Evolutionary conservation across 2,329 filamentous ascomycete species (phyloP).

Genomic region (Hyphodiscus sp.): DNA sequence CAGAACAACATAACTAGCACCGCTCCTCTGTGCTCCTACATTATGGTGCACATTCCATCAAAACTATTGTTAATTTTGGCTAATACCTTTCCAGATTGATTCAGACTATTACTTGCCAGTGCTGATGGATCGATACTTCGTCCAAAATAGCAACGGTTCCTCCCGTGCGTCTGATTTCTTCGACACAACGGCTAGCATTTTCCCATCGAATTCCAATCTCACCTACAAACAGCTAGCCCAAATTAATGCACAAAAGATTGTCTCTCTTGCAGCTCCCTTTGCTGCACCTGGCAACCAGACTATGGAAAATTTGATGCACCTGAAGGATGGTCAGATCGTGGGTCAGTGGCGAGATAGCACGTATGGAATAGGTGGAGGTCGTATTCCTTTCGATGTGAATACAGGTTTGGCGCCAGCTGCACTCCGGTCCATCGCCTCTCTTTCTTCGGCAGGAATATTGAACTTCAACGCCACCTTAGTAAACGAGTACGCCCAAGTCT

Average conservation of each 20-base stretch:
- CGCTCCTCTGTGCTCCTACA: slow-evolving; percentile 49
- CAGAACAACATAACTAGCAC: slow-evolving; percentile 46
- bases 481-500: slow-evolving; percentile 47
- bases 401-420: slow-evolving; percentile 56
- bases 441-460: slow-evolving; percentile 37
- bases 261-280: slow-evolving; percentile 49
- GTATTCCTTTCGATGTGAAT: slow-evolving; percentile 61
- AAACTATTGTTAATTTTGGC: not conserved
- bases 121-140: slow-evolving; percentile 52
- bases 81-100: slow-evolving; percentile 39
- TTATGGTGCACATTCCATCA: slow-evolving; percentile 36
- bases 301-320: slow-evolving; percentile 48
- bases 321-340: slow-evolving; percentile 47
- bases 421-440: slow-evolving; percentile 48
- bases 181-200: slow-evolving; percentile 41
- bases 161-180: slow-evolving; percentile 34
- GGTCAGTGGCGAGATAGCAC: slow-evolving; percentile 59
- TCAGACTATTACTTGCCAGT: slow-evolving; percentile 56
- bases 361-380: slow-evolving; percentile 53
- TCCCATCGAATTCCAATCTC: slow-evolving; percentile 44
- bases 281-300: slow-evolving; percentile 39
- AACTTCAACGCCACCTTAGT: slow-evolving; percentile 42
- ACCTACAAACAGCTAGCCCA: slow-evolving; percentile 46
- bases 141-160: slow-evolving; percentile 38
- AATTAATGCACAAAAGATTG: slow-evolving; percentile 50